Percentiles rank a stretch among this genome's conserved stretches.
phyloP scores from a whole-genome alignment of 2,329 filamentous ascomycete species.

The Penicillium sp. region DNA sequence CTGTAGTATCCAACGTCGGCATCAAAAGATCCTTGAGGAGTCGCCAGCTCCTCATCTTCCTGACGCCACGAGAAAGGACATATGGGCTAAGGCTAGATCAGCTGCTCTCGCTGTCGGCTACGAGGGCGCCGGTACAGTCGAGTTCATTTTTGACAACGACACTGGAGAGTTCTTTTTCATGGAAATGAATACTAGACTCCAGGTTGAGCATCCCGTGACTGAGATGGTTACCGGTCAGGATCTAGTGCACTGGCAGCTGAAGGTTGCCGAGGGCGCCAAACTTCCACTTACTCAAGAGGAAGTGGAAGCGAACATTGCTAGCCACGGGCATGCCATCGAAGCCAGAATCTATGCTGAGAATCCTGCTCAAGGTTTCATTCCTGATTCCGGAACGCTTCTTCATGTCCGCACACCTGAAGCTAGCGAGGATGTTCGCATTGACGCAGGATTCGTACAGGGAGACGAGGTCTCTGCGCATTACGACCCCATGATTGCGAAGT shows the following conservation, averaged over 20 bases:
- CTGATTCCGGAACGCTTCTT: constrained; percentile 85
- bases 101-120: constrained; percentile 68
- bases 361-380: constrained; percentile 87
- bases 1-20: constrained; percentile 68
- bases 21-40: constrained; percentile 71
- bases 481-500: constrained; percentile 98
- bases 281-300: constrained; percentile 70
- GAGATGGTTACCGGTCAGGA: constrained; percentile 78
- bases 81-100: constrained; percentile 68
- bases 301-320: constrained; percentile 71
- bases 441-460: constrained; percentile 89
- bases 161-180: constrained; percentile 71
- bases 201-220: constrained; percentile 96
- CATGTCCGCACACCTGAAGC: constrained; percentile 76
- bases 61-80: constrained; percentile 63
- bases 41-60: constrained; percentile 67
- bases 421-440: constrained; percentile 79
- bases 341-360: constrained; percentile 97
- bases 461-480: constrained; percentile 94
- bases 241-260: constrained; percentile 93
- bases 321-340: constrained; percentile 86
- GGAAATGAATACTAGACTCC: constrained; percentile 80
- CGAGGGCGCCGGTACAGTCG: constrained; percentile 69
- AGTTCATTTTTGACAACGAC: constrained; percentile 73
- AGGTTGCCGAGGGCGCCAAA: constrained; percentile 74